Conservation (phyloP, 139 green algal genomes). For the Closterium sp. region DNA sequence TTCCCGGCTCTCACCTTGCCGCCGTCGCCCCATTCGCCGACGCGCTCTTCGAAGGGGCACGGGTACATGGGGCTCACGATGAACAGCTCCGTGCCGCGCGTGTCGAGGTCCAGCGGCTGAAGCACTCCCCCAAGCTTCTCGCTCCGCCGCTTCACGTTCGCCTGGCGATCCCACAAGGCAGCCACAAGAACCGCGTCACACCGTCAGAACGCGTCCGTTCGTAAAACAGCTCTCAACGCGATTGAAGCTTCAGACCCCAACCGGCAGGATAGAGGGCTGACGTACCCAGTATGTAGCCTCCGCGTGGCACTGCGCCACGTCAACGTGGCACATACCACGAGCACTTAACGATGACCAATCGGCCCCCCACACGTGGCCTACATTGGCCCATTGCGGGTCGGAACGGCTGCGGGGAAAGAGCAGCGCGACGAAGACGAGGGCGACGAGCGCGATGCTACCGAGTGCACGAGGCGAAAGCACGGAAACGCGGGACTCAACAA, state of each 20-base stretch:
- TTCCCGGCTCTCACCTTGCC: constrained; percentile 11
- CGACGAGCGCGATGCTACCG: not conserved
- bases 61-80: not conserved
- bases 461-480: not conserved
- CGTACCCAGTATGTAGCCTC: not conserved
- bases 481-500: not conserved
- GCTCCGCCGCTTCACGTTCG: not conserved
- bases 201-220: no score
- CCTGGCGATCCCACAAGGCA: not conserved
- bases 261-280: no score
- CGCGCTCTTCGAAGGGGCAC: not conserved
- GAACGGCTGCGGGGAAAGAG: not conserved
- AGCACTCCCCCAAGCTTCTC: not conserved
- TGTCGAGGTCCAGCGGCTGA: not conserved
- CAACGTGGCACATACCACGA: not conserved
- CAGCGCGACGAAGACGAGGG: not conserved
- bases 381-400: not conserved
- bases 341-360: not conserved
- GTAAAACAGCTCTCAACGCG: not conserved
- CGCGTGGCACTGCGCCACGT: not conserved
- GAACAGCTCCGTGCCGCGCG: not conserved
- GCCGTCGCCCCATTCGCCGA: constrained; percentile 1
- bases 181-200: not conserved
- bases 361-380: not conserved
- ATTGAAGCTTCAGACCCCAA: no score